Evolutionary conservation across 805 yeast genomes (phyloP).

Genomic region (Yamadazyma akitaensis): DNA sequence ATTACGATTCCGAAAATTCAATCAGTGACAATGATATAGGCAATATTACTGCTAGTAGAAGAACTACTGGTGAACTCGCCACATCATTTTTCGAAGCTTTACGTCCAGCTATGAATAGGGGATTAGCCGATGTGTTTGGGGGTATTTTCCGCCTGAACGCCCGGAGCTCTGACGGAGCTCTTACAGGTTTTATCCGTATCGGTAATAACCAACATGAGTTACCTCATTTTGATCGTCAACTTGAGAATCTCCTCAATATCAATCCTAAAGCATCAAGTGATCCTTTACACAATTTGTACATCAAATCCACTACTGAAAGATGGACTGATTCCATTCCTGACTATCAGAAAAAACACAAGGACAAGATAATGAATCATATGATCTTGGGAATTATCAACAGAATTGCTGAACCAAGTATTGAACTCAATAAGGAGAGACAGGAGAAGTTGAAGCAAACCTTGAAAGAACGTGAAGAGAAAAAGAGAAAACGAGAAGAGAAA

Average conservation of each 20-base stretch:
- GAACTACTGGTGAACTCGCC: constrained; percentile 22
- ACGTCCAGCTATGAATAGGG: constrained; percentile 19
- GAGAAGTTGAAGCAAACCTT: constrained; percentile 22
- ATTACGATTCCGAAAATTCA: neutral
- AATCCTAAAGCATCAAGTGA: constrained; percentile 12
- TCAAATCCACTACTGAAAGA: constrained; percentile 56
- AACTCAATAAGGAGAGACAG: constrained; percentile 25
- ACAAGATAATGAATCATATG: constrained; percentile 19
- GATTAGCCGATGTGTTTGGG: constrained; percentile 16
- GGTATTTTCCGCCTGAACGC: constrained; percentile 17
- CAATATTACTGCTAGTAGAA: constrained; percentile 11
- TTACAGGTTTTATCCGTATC: constrained; percentile 25
- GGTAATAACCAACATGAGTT: constrained; percentile 8
- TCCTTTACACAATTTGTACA: constrained; percentile 23
- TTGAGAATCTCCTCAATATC: constrained; percentile 20
- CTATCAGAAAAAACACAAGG: constrained; percentile 43
- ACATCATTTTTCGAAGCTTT: constrained; percentile 26
- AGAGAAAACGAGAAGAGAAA: constrained; percentile 25
- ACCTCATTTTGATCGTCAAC: constrained; percentile 21
- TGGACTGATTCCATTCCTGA: constrained; percentile 61
- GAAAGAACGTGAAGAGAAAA: constrained; percentile 34
- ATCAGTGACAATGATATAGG: constrained; percentile 21
- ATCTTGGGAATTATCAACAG: constrained; percentile 41
- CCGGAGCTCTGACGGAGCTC: constrained; percentile 16
- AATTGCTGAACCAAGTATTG: constrained; percentile 49